Base-by-base conservation (phyloP, 1,284 basidiomycete genomes). In the Pseudozyma hubeiensis region DNA sequence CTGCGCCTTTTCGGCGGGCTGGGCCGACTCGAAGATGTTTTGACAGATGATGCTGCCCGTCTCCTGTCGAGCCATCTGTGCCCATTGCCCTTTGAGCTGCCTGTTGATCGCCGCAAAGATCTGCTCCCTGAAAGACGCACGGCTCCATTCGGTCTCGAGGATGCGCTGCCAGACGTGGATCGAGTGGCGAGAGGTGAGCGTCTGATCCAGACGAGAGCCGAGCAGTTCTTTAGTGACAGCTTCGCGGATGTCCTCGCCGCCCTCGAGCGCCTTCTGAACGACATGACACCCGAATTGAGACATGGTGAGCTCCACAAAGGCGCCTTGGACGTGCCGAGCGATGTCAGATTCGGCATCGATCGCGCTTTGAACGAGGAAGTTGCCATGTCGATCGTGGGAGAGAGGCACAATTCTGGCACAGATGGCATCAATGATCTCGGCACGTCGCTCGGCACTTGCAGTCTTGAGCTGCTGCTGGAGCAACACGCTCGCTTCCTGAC, bases 141-240 rank as follows among this genome's bases (percentile, higher is more conserved):
- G 57, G 5, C 41, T 56, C 80, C 82, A 83, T 14, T 75, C 57
- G 6, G 75, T 65, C 50, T 74, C 66, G 31, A 78, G 57, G 33
- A 79, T 62, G 53, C 70, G 72, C 34, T 75, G 78, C 79, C 82
- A 84, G 16, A 84, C 75, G 49, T 81, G 81, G 17, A 81, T 69
- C 31, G 79, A 73, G 59, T 79, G 61, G 10, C 78, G 69, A 24
- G 68, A 70, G 11, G 79, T 77, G 48, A 83, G 73, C 35, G 78
- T 76, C 41, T 77, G 61, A 7, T 58, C 53, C n/a, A 83, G 64
- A 16, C 64, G 54, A 16, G 73, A 65, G 4, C 39, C 46, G 35
- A 84, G 67, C 43, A 84, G 51, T 60, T 83, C 81, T 29, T 79
- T 50, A 6, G 76, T 53, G 11, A 82, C 78, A 0, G 44, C 45